Conservation (phyloP, 495 filamentous ascomycete genomes). For the Penicillium manginii region DNA sequence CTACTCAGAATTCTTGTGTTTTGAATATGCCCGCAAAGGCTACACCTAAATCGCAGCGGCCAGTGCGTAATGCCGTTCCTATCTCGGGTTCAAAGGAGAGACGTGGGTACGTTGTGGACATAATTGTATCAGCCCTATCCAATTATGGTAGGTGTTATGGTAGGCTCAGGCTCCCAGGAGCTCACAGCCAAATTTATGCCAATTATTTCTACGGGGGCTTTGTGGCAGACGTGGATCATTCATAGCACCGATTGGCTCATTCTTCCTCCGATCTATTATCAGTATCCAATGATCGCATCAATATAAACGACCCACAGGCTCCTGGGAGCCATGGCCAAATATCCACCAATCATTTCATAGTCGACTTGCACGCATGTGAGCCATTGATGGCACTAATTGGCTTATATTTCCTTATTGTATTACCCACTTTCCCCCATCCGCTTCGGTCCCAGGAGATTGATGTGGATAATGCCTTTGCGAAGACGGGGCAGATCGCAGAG, state of each 20-base stretch:
- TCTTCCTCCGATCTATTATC: not conserved
- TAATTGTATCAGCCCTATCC: no score
- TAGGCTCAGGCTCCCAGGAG: not conserved
- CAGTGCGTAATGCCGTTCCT: not conserved
- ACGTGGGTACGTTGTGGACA: no score
- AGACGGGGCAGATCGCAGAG: not conserved
- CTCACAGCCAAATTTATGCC: not conserved
- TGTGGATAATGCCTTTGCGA: not conserved
- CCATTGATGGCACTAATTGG: no score
- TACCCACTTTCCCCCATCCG: no score
- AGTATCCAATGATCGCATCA: no score
- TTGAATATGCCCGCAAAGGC: not conserved
- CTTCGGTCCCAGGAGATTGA: not conserved
- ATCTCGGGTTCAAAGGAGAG: no score
- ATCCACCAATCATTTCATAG: no score
- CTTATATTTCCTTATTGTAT: no score
- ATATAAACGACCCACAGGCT: no score
- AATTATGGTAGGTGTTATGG: no score
- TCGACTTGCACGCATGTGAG: no score
- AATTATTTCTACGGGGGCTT: not conserved
- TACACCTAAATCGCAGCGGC: not conserved
- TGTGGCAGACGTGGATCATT: not conserved
- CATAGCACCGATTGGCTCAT: not conserved
- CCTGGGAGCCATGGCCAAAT: no score
- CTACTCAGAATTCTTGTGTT: not conserved